Base-by-base conservation (phyloP, 306 rosid species). In the Prinsepia uniflora region DNA sequence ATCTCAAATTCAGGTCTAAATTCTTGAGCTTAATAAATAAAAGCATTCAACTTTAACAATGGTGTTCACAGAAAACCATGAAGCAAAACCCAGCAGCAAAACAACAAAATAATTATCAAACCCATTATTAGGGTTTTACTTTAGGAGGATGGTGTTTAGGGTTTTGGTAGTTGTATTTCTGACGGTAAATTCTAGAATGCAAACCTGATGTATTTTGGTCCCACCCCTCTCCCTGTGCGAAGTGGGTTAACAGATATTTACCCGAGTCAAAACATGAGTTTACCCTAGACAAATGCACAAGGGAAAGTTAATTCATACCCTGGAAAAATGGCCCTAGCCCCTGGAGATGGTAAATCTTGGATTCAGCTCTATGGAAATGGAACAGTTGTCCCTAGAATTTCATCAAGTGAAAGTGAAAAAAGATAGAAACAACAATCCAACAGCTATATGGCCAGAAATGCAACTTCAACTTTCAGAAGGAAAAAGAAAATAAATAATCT, bases 61-160 rank as follows among this genome's bases (percentile, higher is more conserved):
- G 63, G 7, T 9, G 55, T 40, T 63, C 76, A 81, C 79, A 19
- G 62, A 81, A 81, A 81, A 73, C 17, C 79, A 77, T 73, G 74
- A 17, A 66, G 59, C 34, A 63, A 22, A 52, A 3, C 36, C 36
- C 36, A 30, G 36, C 36, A 30, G 36, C 36, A 30, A 30, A 30
- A 30, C 0, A 30, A 30, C 36, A 30, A 30, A 30, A 30, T 30
- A 30, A 30, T 30, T 30, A 30, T 30, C 36, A 30, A 1, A 30
- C 36, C 36, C 4, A 30, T 30, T 30, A 3, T 30, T 30, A 30
- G 36, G 36, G 36, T 30, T 30, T 30, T 30, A 11, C 50, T 46
- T 10, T 46, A 46, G 6, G 15, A 12, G 50, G 50, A 49, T 53
- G 30, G 24, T 0, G 58, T 53, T 9, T 18, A 22, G 62, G 8